A percentile compares a stretch with the other conserved stretches of the same genome.
Evolutionary conservation across 768 basidiomycete species (phyloP).

Genomic region (Clavulina sp.): DNA sequence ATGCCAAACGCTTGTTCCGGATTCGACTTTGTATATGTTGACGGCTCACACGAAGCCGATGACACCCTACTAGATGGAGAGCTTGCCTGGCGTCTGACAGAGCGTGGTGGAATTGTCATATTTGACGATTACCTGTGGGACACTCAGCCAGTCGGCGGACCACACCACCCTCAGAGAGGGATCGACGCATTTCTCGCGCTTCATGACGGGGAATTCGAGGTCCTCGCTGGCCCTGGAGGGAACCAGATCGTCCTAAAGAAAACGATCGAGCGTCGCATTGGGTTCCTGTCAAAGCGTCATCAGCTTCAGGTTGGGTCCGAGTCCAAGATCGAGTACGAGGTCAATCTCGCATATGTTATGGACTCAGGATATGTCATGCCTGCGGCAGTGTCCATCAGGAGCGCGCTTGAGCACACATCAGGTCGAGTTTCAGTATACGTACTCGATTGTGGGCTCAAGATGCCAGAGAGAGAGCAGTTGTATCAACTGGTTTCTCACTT

Average conservation of each 20-base stretch:
- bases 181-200: constrained; percentile 37
- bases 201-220: constrained; percentile 32
- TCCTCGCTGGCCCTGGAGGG: constrained; percentile 21
- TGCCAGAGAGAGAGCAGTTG: constrained; percentile 22
- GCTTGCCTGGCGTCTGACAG: constrained; percentile 37
- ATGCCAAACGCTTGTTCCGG: constrained; percentile 22
- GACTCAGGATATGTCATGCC: constrained; percentile 31
- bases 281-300: constrained; percentile 23
- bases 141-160: constrained; percentile 29
- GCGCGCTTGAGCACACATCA: constrained; percentile 20
- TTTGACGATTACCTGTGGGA: constrained; percentile 44
- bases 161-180: constrained; percentile 37
- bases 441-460: constrained; percentile 29
- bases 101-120: constrained; percentile 32
- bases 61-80: constrained; percentile 47
- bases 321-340: constrained; percentile 26
- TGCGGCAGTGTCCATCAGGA: constrained; percentile 31
- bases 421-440: constrained; percentile 33
- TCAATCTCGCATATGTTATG: constrained; percentile 30
- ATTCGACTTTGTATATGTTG: constrained; percentile 43
- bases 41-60: constrained; percentile 41
- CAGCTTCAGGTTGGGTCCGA: constrained; percentile 3
- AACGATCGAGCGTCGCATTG: constrained; percentile 33
- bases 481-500: constrained; percentile 15
- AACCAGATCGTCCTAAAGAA: constrained; percentile 41